Base-by-base conservation (phyloP, 768 basidiomycete species). In the Galerina marginata region DNA sequence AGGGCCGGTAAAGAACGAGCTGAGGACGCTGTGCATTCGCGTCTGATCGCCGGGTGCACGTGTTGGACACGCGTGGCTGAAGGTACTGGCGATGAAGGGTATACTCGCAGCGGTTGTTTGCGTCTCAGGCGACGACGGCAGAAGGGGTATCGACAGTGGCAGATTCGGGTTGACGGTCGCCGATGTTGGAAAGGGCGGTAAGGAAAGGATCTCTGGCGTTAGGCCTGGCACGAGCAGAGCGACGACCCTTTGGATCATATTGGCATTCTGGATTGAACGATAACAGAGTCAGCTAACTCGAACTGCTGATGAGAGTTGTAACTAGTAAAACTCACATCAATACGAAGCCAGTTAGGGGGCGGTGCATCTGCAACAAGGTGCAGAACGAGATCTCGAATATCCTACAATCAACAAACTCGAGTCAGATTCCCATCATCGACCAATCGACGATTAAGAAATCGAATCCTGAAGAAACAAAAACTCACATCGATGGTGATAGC, bases 11-110 rank as follows among this genome's bases (percentile, higher is more conserved):
- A 98, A 90, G 69, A 99, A 93, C 0, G 87, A 76, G 65, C 89
- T 87, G 23, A 96, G 81, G 42, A 94, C 89, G 26, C 91, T 92
- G 68, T 95, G 91, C 88, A 99, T 90, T 44, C 88, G 81, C 38
- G 83, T 88, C 54, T 83, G 81, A 65, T 98, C 96, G 0, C 96
- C 97, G 0, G 95, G 96, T 0, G 96, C 95, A 16, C 90, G 86
- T 0, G 95, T 96, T 0, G 96, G 96, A 63, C 92, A 93, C 12
- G 93, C 95, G 76, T 97, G 93, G 58, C 91, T 92, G 77, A 98
- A 99, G 4, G 84, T 92, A 37, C 79, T 89, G 42, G 84, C 84
- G 60, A 87, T 89, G 76, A 85, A 98, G 2, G 86, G 87, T 23
- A 88, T 76, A 25, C 71, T 77, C 1, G 79, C 58, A 2, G 68